These are phyloP conservation scores for Moesziomyces aphidis DNA, from an alignment of 1,284 basidiomycete species.

Conservation along the genomic window DNA sequence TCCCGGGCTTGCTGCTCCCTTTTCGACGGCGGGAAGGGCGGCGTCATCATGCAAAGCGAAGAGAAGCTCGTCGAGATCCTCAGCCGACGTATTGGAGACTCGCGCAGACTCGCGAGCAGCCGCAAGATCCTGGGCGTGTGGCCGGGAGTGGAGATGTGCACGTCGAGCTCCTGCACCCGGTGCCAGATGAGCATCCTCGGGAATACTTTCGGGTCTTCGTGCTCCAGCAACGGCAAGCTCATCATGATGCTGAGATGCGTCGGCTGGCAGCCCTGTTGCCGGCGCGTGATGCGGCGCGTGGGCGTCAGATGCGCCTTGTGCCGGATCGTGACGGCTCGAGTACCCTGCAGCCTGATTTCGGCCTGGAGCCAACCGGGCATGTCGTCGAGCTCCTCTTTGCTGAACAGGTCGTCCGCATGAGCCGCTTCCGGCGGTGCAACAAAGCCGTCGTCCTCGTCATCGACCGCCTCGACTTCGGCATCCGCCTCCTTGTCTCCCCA, in stretches of 20 bases:
- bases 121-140: conserved; percentile 51
- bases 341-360: conserved; percentile 48
- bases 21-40: conserved; percentile 43
- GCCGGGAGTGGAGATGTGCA: conserved; percentile 52
- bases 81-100: conserved; percentile 52
- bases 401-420: conserved; percentile 41
- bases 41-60: conserved; percentile 51
- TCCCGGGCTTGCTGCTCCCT: conserved; percentile 22
- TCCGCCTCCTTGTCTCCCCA: conserved; percentile 43
- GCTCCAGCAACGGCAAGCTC: conserved; percentile 60
- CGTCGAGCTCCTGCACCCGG: conserved; percentile 61
- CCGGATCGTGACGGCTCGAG: conserved; percentile 47
- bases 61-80: conserved; percentile 59
- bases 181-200: conserved; percentile 58
- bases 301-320: conserved; percentile 60
- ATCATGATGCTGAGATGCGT: conserved; percentile 58
- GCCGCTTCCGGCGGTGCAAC: conserved; percentile 14
- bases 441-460: not conserved
- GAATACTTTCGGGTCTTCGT: conserved; percentile 60
- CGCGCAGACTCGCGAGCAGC: conserved; percentile 46
- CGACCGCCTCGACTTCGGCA: conserved; percentile 4
- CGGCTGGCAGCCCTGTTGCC: conserved; percentile 53
- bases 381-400: conserved; percentile 47
- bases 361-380: conserved; percentile 64
- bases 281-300: conserved; percentile 24